Evolutionary conservation across 176 grass and related monocot genomes (phyloP), one percentile per base, ranked within the genome.

Genomic region (Tillandsia leiboldiana): DNA sequence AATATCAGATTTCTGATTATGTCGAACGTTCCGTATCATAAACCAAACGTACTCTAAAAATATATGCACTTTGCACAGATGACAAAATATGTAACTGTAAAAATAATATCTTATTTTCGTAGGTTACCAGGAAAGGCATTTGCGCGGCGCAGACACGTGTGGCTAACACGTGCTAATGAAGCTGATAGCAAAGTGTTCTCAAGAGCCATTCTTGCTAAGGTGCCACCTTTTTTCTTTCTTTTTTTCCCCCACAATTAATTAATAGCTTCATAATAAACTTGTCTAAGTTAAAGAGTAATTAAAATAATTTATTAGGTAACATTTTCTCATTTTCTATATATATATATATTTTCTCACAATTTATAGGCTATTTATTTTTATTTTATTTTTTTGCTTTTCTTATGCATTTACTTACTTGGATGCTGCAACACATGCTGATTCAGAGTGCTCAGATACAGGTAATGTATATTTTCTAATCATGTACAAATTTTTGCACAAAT

Each of bases 381-480:
- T n/a, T n/a, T n/a, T n/a, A n/a, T 8, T 24, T 69, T 57, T 61
- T 9, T 61, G 9, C 3, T 51, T 79, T 53, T 72, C 0, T 59
- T 11, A 7, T 48, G 12, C 10, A 61, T 14, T 73, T 74, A 54
- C 51, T 63, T 0, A 20, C 20, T 73, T 73, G 54, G 5, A 15
- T 61, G 56, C 17, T 61, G 56, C 56, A 23, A 84, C 72, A 24
- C 50, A 71, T 61, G 51, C 51, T 68, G 49, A 8, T 63, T 70
- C 13, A 92, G 86, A 92, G 86, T 85, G 89, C 94, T 72, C 78
- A 80, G 22, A 90, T 97, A 15, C 82, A 97, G 94, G 94, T 97
- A 80, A 26, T 66, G 7, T 51, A 62, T 59, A 67, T 42, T 3
- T 59, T 67, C 33, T 49, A 53, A 52, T 71, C 22, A 50, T 42